A percentile compares a stretch with the other conserved stretches of the same genome.
phyloP scores from a whole-genome alignment of 345 rosid genomes.

The Aquilaria sinensis region DNA sequence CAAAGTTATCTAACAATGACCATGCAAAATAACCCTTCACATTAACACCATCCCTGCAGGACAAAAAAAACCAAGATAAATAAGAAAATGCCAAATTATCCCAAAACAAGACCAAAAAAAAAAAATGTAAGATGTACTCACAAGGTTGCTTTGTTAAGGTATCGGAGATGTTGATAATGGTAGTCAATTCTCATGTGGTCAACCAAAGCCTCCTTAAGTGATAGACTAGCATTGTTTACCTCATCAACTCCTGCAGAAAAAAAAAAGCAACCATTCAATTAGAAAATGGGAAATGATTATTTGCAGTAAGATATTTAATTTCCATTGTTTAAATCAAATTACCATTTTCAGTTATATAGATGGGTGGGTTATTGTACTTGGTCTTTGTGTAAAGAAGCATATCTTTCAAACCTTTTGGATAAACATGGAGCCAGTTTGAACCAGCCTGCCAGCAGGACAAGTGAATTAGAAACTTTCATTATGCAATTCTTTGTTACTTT shows the following conservation, averaged over 20 bases:
- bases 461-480: too few species aligned
- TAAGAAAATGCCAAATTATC: background rate
- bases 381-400: constrained; percentile 7
- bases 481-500: too few species aligned
- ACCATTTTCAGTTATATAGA: constrained; percentile 22
- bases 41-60: constrained; percentile 6
- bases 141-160: constrained; percentile 22
- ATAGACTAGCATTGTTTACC: constrained; percentile 19
- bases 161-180: constrained; percentile 24
- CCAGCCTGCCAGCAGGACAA: background rate
- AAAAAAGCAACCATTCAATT: too few species aligned
- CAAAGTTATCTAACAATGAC: constrained; percentile 13
- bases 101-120: too few species aligned
- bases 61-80: background rate
- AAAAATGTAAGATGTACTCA: too few species aligned
- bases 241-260: constrained; percentile 18
- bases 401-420: constrained; percentile 13
- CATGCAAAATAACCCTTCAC: constrained; percentile 15
- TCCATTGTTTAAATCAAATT: too few species aligned
- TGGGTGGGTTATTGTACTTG: constrained; percentile 15
- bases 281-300: too few species aligned
- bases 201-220: constrained; percentile 24
- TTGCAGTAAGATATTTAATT: background rate
- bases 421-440: background rate
- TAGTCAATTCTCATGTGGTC: constrained; percentile 31